Evolutionary conservation across 2,329 filamentous ascomycete species (phyloP).

Genomic region (Hawksworthiomyces lignivorus): DNA sequence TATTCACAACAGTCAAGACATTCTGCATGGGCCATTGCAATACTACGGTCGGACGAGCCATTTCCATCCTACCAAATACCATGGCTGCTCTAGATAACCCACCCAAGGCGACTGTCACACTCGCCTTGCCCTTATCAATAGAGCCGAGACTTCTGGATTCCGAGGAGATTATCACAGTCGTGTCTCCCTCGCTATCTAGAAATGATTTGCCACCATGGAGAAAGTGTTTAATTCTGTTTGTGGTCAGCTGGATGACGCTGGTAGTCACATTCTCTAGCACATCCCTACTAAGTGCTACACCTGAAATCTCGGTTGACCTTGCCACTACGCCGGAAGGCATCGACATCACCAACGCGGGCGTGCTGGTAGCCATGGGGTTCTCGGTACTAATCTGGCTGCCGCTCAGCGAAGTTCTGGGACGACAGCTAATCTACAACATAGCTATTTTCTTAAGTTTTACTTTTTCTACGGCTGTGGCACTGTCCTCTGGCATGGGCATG

Average conservation of each 20-base stretch:
- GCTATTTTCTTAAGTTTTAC: constrained; percentile 57
- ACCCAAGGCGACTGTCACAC: no score
- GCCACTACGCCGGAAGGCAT: constrained; percentile 60
- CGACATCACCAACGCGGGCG: constrained; percentile 65
- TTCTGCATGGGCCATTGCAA: no score
- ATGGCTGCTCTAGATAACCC: no score
- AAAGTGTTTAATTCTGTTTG: no score
- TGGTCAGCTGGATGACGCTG: constrained; percentile 19
- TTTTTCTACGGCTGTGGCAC: constrained; percentile 64
- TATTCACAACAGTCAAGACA: no score
- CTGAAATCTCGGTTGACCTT: constrained; percentile 62
- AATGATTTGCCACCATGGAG: no score
- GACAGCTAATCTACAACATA: constrained; percentile 24
- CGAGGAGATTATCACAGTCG: no score
- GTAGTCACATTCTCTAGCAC: constrained; percentile 40
- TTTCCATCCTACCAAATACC: no score
- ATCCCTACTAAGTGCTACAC: constrained; percentile 63
- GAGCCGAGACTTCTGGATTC: no score
- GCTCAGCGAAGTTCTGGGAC: constrained; percentile 42
- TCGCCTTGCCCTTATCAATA: no score
- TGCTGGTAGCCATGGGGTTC: constrained; percentile 25
- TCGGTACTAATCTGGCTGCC: constrained; percentile 60
- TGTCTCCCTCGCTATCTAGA: no score
- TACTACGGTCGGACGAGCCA: no score
- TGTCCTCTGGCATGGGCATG: constrained; percentile 60